Evolutionary conservation across 2,329 filamentous ascomycete species (phyloP).

Genomic region (Colletotrichum sp.): DNA sequence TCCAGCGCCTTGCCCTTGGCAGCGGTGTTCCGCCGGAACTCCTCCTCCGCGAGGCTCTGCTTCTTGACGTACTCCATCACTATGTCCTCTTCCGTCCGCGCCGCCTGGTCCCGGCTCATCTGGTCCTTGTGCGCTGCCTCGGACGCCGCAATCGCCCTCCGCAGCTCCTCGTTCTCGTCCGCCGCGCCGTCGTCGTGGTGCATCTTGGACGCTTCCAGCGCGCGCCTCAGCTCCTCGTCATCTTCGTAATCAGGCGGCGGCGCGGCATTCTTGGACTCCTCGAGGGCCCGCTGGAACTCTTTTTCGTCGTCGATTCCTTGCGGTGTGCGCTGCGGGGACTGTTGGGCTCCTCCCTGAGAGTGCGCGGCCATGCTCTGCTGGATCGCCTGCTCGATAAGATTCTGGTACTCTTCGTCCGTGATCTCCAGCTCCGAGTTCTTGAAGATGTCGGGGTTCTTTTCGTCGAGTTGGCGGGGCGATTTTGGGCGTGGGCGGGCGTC

Average conservation of each 20-base stretch:
- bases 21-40: conserved; percentile 41
- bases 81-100: conserved; percentile 71
- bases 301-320: conserved; percentile 33
- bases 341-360: conserved; percentile 18
- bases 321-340: not conserved
- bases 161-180: conserved; percentile 47
- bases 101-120: conserved; percentile 42
- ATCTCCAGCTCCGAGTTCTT: conserved; percentile 40
- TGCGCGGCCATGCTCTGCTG: conserved; percentile 50
- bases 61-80: conserved; percentile 79
- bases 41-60: conserved; percentile 75
- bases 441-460: conserved; percentile 18
- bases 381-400: conserved; percentile 60
- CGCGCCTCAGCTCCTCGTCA: conserved; percentile 43
- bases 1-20: conserved; percentile 39
- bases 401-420: conserved; percentile 63
- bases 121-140: conserved; percentile 49
- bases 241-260: conserved; percentile 19
- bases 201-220: conserved; percentile 44
- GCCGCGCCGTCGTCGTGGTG: conserved; percentile 24
- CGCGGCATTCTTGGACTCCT: conserved; percentile 35
- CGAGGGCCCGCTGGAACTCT: conserved; percentile 44
- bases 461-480: not conserved
- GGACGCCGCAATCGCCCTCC: conserved; percentile 52
- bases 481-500: not conserved